phyloP scores from a whole-genome alignment of 2,329 filamentous ascomycete species.

The Alternaria consortialis region DNA sequence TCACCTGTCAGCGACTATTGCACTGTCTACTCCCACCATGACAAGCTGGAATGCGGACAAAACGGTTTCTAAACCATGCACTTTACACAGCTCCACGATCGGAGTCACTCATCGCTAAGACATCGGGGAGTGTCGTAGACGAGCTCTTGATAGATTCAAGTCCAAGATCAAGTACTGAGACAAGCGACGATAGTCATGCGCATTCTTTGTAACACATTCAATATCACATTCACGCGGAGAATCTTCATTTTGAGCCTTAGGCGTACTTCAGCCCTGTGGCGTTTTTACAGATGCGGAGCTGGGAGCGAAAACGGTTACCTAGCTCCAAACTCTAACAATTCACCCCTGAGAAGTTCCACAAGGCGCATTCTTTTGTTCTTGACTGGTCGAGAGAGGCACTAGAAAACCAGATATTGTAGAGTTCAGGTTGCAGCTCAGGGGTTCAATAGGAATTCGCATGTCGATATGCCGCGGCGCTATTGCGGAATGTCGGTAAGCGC shows the following conservation, averaged over 20 bases:
- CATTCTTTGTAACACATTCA: conserved; percentile 4
- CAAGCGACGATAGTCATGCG: not conserved
- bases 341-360: conserved; percentile 10
- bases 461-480: conserved; percentile 5
- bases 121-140: not conserved
- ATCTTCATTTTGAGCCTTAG: conserved; percentile 9
- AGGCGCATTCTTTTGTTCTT: not conserved
- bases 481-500: conserved; percentile 1
- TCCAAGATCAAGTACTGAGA: not conserved
- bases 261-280: conserved; percentile 10
- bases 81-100: not conserved
- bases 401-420: not conserved
- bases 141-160: not conserved
- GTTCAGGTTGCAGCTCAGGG: conserved; percentile 7
- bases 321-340: conserved; percentile 4
- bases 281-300: conserved; percentile 1
- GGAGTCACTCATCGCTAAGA: not conserved
- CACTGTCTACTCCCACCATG: not conserved
- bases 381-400: conserved; percentile 4
- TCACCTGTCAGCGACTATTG: not conserved
- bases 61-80: not conserved
- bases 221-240: conserved; percentile 11
- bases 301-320: conserved; percentile 16
- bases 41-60: not conserved
- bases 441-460: conserved; percentile 2